These are phyloP conservation scores for Chlorella sp. DNA, from an alignment of 139 green algal genomes.

Conservation along the genomic window DNA sequence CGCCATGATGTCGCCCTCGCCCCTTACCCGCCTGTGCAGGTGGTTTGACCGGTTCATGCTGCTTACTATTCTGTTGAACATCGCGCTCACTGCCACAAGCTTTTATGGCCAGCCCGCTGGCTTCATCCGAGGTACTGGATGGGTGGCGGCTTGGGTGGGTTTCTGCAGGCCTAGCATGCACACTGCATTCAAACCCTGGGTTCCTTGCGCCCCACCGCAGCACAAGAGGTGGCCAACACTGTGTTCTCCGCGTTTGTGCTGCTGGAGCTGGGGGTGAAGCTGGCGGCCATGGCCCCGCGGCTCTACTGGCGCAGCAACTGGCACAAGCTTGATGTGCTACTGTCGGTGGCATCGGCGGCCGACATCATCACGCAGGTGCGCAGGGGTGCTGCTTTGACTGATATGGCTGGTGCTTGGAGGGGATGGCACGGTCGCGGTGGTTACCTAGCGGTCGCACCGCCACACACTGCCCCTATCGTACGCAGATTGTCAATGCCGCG, in stretches of 20 bases:
- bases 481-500: slow-evolving; percentile 18
- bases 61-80: slow-evolving; percentile 65
- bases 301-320: slow-evolving; percentile 56
- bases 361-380: slow-evolving; percentile 47
- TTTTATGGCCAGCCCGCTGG: slow-evolving; percentile 47
- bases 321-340: slow-evolving; percentile 82
- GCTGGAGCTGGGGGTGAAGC: slow-evolving; percentile 50
- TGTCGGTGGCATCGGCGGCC: slow-evolving; percentile 54
- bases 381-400: background rate
- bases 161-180: too few species aligned
- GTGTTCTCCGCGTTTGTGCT: slow-evolving; percentile 55
- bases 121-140: slow-evolving; percentile 36
- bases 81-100: slow-evolving; percentile 60
- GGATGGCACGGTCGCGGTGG: too few species aligned
- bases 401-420: too few species aligned
- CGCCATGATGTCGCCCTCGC: too few species aligned
- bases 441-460: too few species aligned
- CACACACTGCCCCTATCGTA: too few species aligned
- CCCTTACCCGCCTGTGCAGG: too few species aligned
- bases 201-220: background rate
- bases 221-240: slow-evolving; percentile 41
- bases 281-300: slow-evolving; percentile 34
- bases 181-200: too few species aligned
- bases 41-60: slow-evolving; percentile 64
- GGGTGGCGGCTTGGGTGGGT: background rate